Evolutionary conservation across 208 protist genomes (phyloP), one percentile per base, ranked within the genome.

Genomic region (Herpetomonas tarakana): DNA sequence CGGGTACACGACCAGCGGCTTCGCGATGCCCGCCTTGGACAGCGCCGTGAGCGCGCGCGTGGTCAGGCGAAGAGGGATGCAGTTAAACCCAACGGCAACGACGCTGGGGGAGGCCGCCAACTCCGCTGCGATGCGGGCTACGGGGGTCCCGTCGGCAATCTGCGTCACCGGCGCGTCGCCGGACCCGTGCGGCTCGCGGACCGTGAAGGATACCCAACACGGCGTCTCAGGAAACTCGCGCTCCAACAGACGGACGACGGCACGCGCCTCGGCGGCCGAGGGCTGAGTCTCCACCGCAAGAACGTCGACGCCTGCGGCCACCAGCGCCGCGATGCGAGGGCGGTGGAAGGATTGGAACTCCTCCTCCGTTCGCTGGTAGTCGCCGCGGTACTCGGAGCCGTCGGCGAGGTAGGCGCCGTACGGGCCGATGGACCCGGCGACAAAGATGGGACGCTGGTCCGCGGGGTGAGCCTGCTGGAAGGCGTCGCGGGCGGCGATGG

Each of bases 201-300:
- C 62, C 16, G 82, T 86, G 59, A 89, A 78, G 38, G 76, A 65
- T 4, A 90, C 70, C 78, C 79, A 90, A 2, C 58, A 68, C 1
- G 46, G 67, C 4, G 52, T 38, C 12, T 59, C 29, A 21, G 76
- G 71, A 52, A 80, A 74, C 46, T 92, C 81, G 25, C 62, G 54
- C 21, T 80, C 76, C 30, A 91, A 52, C 38, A 84, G 59, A 21
- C 68, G 41, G 7, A 89, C 67, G 44, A 92, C 54, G 2, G 76
- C 69, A 18, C 47, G 56, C 46, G 82, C 78, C 50, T 87, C 81
- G 2, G 60, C 61, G 3, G 56, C 63, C 2, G 62, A 78, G 14
- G 83, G 66, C 54, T 87, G 79, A 7, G 83, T 90, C 57, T 90
- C 76, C 30, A 90, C 51, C 18, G 79, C 83, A n/a, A 90, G 54